phyloP scores from a whole-genome alignment of 1,139 yeast species.

The Yamadazyma triangularis region DNA sequence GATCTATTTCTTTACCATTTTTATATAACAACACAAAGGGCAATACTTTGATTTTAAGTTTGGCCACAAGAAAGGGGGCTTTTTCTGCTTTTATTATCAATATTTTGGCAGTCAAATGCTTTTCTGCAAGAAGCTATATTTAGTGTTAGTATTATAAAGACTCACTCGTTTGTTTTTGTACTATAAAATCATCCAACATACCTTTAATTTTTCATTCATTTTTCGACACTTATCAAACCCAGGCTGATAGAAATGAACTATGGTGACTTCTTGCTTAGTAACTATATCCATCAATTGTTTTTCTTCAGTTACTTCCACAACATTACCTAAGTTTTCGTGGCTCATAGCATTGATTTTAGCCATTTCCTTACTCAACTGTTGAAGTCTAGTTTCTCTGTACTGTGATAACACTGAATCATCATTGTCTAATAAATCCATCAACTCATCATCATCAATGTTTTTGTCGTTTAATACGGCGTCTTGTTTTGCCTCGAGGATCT shows the following conservation, averaged over 20 bases:
- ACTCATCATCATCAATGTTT: slow-evolving; percentile 30
- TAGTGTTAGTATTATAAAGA: no score
- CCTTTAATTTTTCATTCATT: slow-evolving; percentile 47
- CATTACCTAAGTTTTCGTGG: slow-evolving; percentile 37
- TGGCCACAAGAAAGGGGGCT: slow-evolving; percentile 69
- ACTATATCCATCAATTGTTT: slow-evolving; percentile 52
- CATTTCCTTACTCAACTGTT: slow-evolving; percentile 44
- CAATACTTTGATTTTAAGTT: slow-evolving; percentile 57
- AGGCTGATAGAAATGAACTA: slow-evolving; percentile 65
- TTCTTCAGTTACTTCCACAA: slow-evolving; percentile 43
- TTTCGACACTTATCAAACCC: slow-evolving; percentile 55
- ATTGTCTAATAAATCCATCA: slow-evolving; percentile 34
- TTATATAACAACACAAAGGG: slow-evolving; percentile 69
- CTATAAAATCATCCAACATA: no score
- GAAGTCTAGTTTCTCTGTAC: slow-evolving; percentile 48
- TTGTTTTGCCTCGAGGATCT: slow-evolving; percentile 38
- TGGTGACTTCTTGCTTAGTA: slow-evolving; percentile 35
- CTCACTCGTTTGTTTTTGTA: no score
- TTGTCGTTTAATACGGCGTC: slow-evolving; percentile 24
- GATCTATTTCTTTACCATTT: slow-evolving; percentile 52
- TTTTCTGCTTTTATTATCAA: slow-evolving; percentile 55
- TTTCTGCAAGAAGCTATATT: slow-evolving; percentile 34
- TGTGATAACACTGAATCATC: slow-evolving; percentile 24
- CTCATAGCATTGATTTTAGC: slow-evolving; percentile 28
- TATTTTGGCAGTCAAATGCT: slow-evolving; percentile 54